These are phyloP conservation scores for Linum tenue DNA, from an alignment of 345 rosid genomes.

Conservation along the genomic window DNA sequence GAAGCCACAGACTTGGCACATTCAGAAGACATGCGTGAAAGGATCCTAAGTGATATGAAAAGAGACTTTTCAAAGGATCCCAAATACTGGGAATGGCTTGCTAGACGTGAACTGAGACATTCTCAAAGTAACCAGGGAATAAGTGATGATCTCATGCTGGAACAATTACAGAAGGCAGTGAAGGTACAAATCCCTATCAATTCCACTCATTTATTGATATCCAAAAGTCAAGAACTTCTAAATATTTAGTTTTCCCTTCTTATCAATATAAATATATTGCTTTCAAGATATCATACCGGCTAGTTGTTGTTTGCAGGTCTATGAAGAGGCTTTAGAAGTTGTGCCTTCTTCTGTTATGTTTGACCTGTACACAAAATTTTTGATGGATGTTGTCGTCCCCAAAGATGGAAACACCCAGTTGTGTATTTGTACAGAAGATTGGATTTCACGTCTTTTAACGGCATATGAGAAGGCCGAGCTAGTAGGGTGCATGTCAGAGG, in stretches of 20 bases:
- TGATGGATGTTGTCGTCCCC: conserved; percentile 36
- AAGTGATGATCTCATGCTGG: conserved; percentile 14
- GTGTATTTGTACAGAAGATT: conserved; percentile 22
- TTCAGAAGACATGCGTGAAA: conserved; percentile 47
- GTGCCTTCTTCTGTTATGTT: conserved; percentile 54
- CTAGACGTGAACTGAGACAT: conserved; percentile 47
- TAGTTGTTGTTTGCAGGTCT: conserved; percentile 41
- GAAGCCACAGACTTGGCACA: conserved; percentile 58
- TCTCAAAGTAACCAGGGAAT: conserved; percentile 18
- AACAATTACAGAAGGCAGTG: conserved; percentile 47
- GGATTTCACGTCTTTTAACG: conserved; percentile 33
- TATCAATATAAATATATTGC: no score
- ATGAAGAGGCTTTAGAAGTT: conserved; percentile 58
- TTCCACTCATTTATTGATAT: no score
- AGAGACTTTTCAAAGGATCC: conserved; percentile 63
- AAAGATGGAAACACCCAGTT: conserved; percentile 24
- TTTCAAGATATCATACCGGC: not conserved
- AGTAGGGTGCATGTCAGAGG: conserved; percentile 51
- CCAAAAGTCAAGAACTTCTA: no score
- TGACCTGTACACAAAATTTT: conserved; percentile 46
- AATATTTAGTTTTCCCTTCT: no score
- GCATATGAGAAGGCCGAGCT: conserved; percentile 64
- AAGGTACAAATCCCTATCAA: conserved; percentile 33
- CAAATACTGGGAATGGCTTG: conserved; percentile 88
- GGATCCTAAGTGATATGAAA: conserved; percentile 63